Percentiles rank a stretch among this genome's conserved stretches.
Conservation (phyloP, 140 eudicot genomes). For the Anethum foeniculum region DNA sequence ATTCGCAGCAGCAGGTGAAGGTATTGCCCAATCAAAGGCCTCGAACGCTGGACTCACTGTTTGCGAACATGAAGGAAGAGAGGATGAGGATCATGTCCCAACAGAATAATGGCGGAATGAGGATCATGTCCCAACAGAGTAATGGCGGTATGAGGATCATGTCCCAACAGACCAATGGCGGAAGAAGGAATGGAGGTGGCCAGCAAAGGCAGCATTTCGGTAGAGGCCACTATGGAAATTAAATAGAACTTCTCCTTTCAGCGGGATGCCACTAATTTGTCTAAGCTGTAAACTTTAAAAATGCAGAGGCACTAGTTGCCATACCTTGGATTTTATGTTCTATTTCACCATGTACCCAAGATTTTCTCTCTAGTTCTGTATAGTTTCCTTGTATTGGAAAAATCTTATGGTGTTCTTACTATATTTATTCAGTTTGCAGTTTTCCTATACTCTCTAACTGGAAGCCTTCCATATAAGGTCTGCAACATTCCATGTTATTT, state of each 20-base stretch:
- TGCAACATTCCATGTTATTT: neutral
- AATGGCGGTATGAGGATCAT: conserved; percentile 28
- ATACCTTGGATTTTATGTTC: neutral
- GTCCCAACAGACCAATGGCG: conserved; percentile 31
- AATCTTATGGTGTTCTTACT: neutral
- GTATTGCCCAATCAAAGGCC: conserved; percentile 45
- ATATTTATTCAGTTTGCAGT: neutral
- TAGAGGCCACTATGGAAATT: conserved; percentile 27
- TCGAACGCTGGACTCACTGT: conserved; percentile 77
- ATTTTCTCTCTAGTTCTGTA: neutral
- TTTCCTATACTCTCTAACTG: neutral
- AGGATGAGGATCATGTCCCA: conserved; percentile 51
- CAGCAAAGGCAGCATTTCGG: conserved; percentile 38
- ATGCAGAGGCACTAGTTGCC: neutral
- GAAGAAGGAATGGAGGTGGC: conserved; percentile 42
- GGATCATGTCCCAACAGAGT: conserved; percentile 35
- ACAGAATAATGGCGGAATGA: conserved; percentile 44
- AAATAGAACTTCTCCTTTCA: conserved; percentile 1
- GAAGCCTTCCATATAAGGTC: neutral
- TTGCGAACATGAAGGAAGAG: conserved; percentile 90
- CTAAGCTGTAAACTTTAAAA: neutral
- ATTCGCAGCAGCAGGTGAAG: conserved; percentile 34
- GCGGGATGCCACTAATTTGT: neutral
- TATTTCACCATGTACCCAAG: neutral
- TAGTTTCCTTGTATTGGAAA: neutral